Evolutionary conservation across 495 filamentous ascomycete species (phyloP).

Genomic region (Chaetomidium leptoderma): DNA sequence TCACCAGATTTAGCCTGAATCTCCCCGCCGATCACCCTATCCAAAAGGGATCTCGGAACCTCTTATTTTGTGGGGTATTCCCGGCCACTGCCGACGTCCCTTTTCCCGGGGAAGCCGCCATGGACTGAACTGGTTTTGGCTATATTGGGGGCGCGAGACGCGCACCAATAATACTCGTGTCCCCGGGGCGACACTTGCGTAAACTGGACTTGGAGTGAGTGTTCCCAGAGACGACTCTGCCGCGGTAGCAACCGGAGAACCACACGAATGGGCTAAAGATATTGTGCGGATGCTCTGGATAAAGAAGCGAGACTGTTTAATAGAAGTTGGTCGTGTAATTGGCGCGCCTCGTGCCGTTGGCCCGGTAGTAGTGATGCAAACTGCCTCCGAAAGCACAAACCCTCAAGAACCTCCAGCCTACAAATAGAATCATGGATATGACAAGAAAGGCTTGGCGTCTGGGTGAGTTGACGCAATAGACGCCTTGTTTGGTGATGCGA

Average conservation of each 20-base stretch:
- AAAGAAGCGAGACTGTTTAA: not conserved
- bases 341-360: not conserved
- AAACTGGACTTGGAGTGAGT: not conserved
- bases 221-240: not conserved
- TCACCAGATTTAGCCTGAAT: not conserved
- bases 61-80: not conserved
- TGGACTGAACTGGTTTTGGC: not conserved
- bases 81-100: not conserved
- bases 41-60: not conserved
- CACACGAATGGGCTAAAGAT: not conserved
- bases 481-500: no score
- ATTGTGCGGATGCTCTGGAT: not conserved
- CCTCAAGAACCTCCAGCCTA: no score
- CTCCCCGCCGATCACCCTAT: not conserved
- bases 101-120: not conserved
- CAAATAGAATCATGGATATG: no score
- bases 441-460: no score
- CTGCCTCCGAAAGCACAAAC: no score
- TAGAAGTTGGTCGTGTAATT: not conserved
- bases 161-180: not conserved
- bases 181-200: not conserved
- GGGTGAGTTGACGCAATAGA: no score
- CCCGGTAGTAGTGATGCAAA: no score
- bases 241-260: not conserved
- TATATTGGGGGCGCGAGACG: not conserved